A percentile compares a stretch with the other conserved stretches of the same genome.
These are phyloP conservation scores for Kodamaea jinghongensis DNA, from an alignment of 805 yeast genomes.

Conservation along the genomic window DNA sequence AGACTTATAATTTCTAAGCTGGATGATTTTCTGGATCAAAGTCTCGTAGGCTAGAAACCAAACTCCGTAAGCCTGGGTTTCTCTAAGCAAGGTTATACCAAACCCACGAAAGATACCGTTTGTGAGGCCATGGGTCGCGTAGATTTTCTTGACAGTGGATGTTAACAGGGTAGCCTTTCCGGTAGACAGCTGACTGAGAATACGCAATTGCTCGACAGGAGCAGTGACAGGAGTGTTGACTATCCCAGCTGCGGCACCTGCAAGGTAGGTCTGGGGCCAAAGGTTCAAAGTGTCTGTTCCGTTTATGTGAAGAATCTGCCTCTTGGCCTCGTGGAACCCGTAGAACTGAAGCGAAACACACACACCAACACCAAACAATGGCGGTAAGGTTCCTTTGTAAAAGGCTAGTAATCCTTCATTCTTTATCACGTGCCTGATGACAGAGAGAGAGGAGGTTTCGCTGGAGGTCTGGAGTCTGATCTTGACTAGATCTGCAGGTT, in stretches of 20 bases:
- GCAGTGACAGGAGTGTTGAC: slow-evolving; percentile 63
- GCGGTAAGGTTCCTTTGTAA: slow-evolving; percentile 45
- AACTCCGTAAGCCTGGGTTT: slow-evolving; percentile 71
- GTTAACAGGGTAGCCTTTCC: slow-evolving; percentile 18
- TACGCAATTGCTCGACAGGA: slow-evolving; percentile 67
- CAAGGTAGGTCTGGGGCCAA: slow-evolving; percentile 55
- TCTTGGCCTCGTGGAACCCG: slow-evolving; percentile 66
- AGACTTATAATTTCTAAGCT: slow-evolving; percentile 30
- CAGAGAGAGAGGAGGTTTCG: slow-evolving; percentile 27
- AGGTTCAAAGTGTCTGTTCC: slow-evolving; percentile 37
- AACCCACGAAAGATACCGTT: slow-evolving; percentile 56
- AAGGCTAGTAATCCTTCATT: slow-evolving; percentile 44
- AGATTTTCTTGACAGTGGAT: slow-evolving; percentile 43
- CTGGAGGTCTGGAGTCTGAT: slow-evolving; percentile 40
- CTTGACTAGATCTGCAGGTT: slow-evolving; percentile 46
- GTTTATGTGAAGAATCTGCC: slow-evolving; percentile 45
- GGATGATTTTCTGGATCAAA: slow-evolving; percentile 42
- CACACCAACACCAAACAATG: slow-evolving; percentile 50
- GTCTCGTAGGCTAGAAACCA: slow-evolving; percentile 69
- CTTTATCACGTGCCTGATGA: slow-evolving; percentile 34
- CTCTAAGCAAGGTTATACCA: slow-evolving; percentile 53
- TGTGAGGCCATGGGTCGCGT: slow-evolving; percentile 38
- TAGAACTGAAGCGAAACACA: slow-evolving; percentile 70
- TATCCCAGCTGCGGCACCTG: slow-evolving; percentile 66
- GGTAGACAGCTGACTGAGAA: slow-evolving; percentile 54